Evolutionary conservation across 371 early-diverging fungal genomes (phyloP).

Genomic region (Apophysomyces variabilis): DNA sequence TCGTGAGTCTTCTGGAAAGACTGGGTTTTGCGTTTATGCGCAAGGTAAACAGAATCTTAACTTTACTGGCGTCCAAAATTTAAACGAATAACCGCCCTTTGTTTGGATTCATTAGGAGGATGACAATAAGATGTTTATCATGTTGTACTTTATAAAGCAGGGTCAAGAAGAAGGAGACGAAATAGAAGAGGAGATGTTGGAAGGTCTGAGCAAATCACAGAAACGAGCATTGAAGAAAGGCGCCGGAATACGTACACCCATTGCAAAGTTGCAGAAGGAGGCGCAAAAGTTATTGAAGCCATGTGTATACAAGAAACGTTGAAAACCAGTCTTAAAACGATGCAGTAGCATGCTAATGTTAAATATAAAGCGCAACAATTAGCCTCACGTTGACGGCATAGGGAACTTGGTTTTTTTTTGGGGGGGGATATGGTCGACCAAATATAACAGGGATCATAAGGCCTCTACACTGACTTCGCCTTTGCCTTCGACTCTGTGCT

Average conservation of each 20-base stretch:
- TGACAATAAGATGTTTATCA: slow-evolving; percentile 91
- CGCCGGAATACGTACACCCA: slow-evolving; percentile 31
- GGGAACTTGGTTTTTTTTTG: too few relatives aligned
- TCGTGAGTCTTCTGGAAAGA: slow-evolving; percentile 67
- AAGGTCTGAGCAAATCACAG: slow-evolving; percentile 50
- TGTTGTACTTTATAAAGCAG: slow-evolving; percentile 81
- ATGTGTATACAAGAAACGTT: slow-evolving; percentile 91
- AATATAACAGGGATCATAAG: too few relatives aligned
- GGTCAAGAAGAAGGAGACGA: slow-evolving; percentile 30
- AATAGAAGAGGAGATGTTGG: slow-evolving; percentile 35
- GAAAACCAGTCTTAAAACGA: slow-evolving; percentile 15
- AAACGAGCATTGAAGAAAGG: slow-evolving; percentile 53
- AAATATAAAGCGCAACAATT: too few relatives aligned
- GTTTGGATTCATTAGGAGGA: slow-evolving; percentile 44
- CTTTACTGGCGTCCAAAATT: too few relatives aligned
- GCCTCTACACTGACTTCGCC: too few relatives aligned
- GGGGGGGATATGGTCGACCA: too few relatives aligned
- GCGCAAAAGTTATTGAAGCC: slow-evolving; percentile 77
- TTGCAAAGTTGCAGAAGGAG: slow-evolving; percentile 37
- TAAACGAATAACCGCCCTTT: neutral
- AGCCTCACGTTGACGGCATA: too few relatives aligned
- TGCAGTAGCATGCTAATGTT: too few relatives aligned
- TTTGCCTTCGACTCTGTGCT: too few relatives aligned
- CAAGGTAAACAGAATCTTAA: slow-evolving; percentile 49
- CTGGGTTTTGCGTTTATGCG: slow-evolving; percentile 77